These are phyloP conservation scores for Aspergillus sp. DNA, from an alignment of 2,329 filamentous ascomycete genomes.

Conservation along the genomic window DNA sequence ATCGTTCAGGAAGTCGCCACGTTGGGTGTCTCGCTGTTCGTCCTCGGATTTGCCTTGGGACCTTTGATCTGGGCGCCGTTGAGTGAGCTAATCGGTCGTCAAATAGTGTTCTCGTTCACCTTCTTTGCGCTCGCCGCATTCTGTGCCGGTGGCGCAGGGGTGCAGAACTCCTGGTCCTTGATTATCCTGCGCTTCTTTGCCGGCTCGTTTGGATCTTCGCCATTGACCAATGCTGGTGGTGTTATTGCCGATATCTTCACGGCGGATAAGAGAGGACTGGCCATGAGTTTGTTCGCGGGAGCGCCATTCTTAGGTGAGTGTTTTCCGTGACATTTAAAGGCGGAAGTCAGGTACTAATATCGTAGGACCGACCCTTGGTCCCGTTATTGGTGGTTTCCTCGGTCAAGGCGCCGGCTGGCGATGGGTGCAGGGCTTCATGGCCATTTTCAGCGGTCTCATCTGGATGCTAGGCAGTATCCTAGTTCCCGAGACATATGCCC, in stretches of 20 bases:
- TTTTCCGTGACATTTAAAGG: background rate
- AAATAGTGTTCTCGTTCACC: constrained; percentile 53
- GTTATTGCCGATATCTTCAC: constrained; percentile 43
- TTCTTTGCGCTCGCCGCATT: constrained; percentile 52
- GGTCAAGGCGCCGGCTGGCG: constrained; percentile 40
- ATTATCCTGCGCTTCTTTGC: constrained; percentile 55
- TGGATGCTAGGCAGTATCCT: constrained; percentile 36
- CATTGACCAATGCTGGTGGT: constrained; percentile 42
- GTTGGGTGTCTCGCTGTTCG: constrained; percentile 33
- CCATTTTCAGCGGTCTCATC: constrained; percentile 38
- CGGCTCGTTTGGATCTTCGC: constrained; percentile 38
- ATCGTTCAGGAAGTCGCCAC: constrained; percentile 23
- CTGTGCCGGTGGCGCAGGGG: constrained; percentile 51
- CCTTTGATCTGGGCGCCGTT: constrained; percentile 31
- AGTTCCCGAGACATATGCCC: constrained; percentile 43
- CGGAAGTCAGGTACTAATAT: background rate
- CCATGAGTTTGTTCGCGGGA: constrained; percentile 36
- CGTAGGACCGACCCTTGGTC: constrained; percentile 44
- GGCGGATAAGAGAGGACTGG: constrained; percentile 35
- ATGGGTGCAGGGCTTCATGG: constrained; percentile 41
- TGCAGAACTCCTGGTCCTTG: constrained; percentile 50
- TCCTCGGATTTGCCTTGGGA: constrained; percentile 35
- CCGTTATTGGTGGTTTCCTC: constrained; percentile 48
- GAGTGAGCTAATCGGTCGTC: constrained; percentile 29
- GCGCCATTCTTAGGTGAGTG: constrained; percentile 31